Evolutionary conservation across 306 rosid genomes (phyloP), one percentile per base, ranked within the genome.

Genomic region (Gastrolobium bilobum): DNA sequence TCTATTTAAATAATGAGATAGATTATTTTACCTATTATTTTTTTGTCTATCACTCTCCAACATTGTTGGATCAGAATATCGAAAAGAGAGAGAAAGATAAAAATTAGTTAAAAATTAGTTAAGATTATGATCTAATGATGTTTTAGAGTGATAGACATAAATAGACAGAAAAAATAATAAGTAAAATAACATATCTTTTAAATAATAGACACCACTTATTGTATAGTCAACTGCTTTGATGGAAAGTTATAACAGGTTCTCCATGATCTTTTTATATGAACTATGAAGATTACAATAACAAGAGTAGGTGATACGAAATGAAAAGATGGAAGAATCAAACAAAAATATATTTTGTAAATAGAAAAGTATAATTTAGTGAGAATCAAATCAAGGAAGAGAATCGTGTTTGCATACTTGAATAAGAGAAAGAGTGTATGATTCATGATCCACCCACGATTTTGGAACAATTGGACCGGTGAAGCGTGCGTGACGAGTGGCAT

Each of bases 391-490:
- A 68, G 48, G 81, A 66, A 77, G 68, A 30, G 40, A 43, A 78
- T 56, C 31, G 69, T 7, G 46, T 57, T 33, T 20, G 59, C 68
- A 15, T 20, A 31, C 30, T 42, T 33, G 69, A 58, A 35, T 51
- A 8, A 35, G 10, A 37, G 5, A 7, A 3, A 35, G 56, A n/a
- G 56, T 50, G 67, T 39, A 30, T 5, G 62, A 69, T 79, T 56
- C 72, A 79, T 61, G 78, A 79, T 59, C 38, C 57, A 79, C 64
- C 78, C 63, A 71, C 65, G 83, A 50, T 70, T 51, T n/a, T 48
- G 57, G 47, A 68, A 68, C 73, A 66, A 54, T 58, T 78, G 37
- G 81, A 67, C 10, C 81, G 40, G n/a, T 34, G 51, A 13, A 62
- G 30, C 4, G 74, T 42, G 58, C 13, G 57, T 40, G 51, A 15